phyloP scores from a whole-genome alignment of 2,329 filamentous ascomycete species.

The Fusarium floridanum region DNA sequence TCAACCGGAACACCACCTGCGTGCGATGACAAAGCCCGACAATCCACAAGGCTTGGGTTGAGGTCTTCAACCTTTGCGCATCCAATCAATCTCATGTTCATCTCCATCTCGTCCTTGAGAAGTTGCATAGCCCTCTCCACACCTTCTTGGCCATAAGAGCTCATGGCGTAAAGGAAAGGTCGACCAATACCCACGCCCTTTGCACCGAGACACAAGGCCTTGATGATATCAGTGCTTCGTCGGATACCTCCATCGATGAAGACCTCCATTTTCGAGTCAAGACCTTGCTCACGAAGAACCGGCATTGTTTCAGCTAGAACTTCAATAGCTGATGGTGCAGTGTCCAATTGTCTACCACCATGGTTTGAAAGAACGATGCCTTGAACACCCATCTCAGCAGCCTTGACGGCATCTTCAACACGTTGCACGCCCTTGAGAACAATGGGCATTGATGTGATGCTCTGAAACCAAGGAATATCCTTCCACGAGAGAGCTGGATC shows the following conservation, averaged over 20 bases:
- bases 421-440: conserved; percentile 96
- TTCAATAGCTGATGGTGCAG: conserved; percentile 87
- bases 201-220: conserved; percentile 91
- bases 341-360: conserved; percentile 95
- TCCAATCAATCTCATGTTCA: not conserved
- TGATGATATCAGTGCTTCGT: conserved; percentile 91
- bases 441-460: conserved; percentile 92
- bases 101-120: not conserved
- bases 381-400: conserved; percentile 83
- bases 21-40: not conserved
- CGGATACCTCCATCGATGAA: conserved; percentile 92
- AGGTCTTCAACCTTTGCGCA: not conserved
- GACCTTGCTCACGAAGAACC: conserved; percentile 77
- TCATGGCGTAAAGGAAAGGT: conserved; percentile 97
- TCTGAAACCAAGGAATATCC: conserved; percentile 91
- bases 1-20: not conserved
- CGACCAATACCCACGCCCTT: conserved; percentile 93
- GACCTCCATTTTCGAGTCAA: conserved; percentile 83
- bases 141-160: conserved; percentile 72
- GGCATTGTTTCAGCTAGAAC: conserved; percentile 94
- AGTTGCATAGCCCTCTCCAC: not conserved
- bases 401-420: conserved; percentile 90
- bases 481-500: conserved; percentile 92
- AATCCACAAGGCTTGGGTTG: not conserved
- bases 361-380: conserved; percentile 99